phyloP scores from a whole-genome alignment of 495 filamentous ascomycete species.

The Xylaria intraflava region DNA sequence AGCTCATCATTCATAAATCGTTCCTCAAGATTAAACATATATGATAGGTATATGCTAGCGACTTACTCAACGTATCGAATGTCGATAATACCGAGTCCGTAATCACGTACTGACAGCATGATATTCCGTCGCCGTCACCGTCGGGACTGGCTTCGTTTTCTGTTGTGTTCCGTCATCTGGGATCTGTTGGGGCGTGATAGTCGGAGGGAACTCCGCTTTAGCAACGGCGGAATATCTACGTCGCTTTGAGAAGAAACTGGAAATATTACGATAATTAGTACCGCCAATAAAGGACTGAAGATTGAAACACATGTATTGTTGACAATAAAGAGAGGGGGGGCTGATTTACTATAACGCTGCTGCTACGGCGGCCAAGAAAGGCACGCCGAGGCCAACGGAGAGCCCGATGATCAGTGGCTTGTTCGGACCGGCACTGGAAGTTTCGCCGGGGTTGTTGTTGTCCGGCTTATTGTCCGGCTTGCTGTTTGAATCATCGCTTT shows the following conservation, averaged over 20 bases:
- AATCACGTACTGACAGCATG: too few relatives aligned
- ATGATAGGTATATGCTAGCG: too few relatives aligned
- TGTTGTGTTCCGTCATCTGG: not conserved
- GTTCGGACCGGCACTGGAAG: conserved; percentile 20
- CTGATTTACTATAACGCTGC: conserved; percentile 30
- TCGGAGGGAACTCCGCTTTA: conserved; percentile 1
- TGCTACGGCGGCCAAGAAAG: conserved; percentile 27
- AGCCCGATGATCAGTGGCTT: conserved; percentile 39
- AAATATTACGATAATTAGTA: not conserved
- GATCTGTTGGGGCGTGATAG: not conserved
- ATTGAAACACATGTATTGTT: not conserved
- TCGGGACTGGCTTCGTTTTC: not conserved
- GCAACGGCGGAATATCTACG: conserved; percentile 10
- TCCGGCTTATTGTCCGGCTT: not conserved
- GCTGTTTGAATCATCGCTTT: not conserved
- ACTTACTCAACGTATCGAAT: too few relatives aligned
- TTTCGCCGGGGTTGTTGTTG: conserved; percentile 13
- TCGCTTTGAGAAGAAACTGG: conserved; percentile 15
- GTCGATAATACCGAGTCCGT: too few relatives aligned
- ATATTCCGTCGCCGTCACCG: not conserved
- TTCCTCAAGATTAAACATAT: too few relatives aligned
- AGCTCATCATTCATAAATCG: too few relatives aligned
- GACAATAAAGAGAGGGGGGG: not conserved
- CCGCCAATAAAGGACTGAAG: not conserved
- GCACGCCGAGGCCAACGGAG: conserved; percentile 38